phyloP scores from a whole-genome alignment of 1,284 basidiomycete species.

The Pascua guehoae region DNA sequence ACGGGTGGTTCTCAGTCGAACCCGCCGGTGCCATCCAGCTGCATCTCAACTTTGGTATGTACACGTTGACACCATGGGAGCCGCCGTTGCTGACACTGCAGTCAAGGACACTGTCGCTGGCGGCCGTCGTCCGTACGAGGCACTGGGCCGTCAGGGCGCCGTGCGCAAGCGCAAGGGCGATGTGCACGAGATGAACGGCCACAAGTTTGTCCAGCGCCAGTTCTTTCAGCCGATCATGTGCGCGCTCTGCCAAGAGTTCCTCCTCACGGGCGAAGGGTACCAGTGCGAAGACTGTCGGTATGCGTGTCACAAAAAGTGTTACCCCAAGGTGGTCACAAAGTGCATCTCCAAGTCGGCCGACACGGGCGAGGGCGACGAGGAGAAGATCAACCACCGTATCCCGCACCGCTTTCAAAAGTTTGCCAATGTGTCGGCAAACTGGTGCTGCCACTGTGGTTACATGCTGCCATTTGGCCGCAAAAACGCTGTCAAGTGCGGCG shows the following conservation, averaged over 20 bases:
- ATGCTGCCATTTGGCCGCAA: conserved; percentile 97
- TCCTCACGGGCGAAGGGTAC: conserved; percentile 94
- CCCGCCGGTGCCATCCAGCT: conserved; percentile 90
- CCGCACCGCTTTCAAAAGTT: conserved; percentile 97
- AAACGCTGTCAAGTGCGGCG: conserved; percentile 90
- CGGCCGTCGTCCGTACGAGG: conserved; percentile 85
- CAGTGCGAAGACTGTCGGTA: conserved; percentile 99
- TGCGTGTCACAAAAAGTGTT: conserved; percentile 98
- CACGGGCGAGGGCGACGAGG: conserved; percentile 88
- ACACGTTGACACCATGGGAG: conserved; percentile 56
- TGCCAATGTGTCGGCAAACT: conserved; percentile 96
- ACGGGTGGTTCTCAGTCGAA: conserved; percentile 96
- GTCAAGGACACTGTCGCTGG: conserved; percentile 90
- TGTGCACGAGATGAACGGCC: conserved; percentile 98
- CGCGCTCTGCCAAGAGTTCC: conserved; percentile 95
- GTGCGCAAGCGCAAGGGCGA: conserved; percentile 97
- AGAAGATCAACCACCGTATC: conserved; percentile 99
- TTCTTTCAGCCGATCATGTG: conserved; percentile 99
- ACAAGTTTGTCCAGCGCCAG: conserved; percentile 94
- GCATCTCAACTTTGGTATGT: conserved; percentile 67
- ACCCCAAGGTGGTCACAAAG: conserved; percentile 98
- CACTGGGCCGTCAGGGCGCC: conserved; percentile 95
- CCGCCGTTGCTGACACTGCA: conserved; percentile 39
- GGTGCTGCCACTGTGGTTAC: conserved; percentile 99
- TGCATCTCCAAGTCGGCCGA: conserved; percentile 97